A percentile compares a stretch with the other conserved stretches of the same genome.
These are phyloP conservation scores for Aspergillus egyptiacus DNA, from an alignment of 495 filamentous ascomycete genomes.

Conservation along the genomic window DNA sequence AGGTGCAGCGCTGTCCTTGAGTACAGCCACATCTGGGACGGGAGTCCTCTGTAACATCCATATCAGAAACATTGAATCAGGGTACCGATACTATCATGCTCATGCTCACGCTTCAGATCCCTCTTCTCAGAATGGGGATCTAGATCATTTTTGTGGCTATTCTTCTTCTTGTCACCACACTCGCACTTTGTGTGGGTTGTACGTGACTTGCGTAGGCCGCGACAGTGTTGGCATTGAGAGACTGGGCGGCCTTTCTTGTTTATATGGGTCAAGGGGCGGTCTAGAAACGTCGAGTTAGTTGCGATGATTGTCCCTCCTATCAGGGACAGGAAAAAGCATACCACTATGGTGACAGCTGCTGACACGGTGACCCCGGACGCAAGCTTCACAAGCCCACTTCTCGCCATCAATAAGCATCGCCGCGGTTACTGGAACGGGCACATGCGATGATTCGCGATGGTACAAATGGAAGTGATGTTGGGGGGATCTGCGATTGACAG, in stretches of 20 bases:
- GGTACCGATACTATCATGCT: conserved; percentile 41
- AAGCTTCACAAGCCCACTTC: conserved; percentile 90
- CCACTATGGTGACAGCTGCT: conserved; percentile 90
- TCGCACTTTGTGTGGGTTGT: conserved; percentile 95
- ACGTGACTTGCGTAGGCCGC: conserved; percentile 93
- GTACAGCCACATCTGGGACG: conserved; percentile 73
- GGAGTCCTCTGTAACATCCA: conserved; percentile 50
- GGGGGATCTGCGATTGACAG: conserved; percentile 19
- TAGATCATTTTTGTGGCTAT: conserved; percentile 55
- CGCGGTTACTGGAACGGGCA: conserved; percentile 38
- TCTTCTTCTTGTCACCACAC: conserved; percentile 80
- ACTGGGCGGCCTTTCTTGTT: conserved; percentile 98
- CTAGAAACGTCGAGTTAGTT: conserved; percentile 40
- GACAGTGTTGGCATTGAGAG: conserved; percentile 97
- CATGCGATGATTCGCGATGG: conserved; percentile 44
- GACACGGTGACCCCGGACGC: conserved; percentile 87
- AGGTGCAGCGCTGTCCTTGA: conserved; percentile 88
- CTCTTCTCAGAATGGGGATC: conserved; percentile 55
- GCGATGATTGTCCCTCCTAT: conserved; percentile 17
- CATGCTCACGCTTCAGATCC: conserved; percentile 60
- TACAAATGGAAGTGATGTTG: conserved; percentile 16
- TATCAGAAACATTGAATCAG: conserved; percentile 33
- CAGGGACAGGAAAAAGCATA: conserved; percentile 41
- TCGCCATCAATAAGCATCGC: conserved; percentile 81
- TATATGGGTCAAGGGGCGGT: conserved; percentile 90